phyloP scores from a whole-genome alignment of 805 yeast species.

The Cyberlindnera lachancei region DNA sequence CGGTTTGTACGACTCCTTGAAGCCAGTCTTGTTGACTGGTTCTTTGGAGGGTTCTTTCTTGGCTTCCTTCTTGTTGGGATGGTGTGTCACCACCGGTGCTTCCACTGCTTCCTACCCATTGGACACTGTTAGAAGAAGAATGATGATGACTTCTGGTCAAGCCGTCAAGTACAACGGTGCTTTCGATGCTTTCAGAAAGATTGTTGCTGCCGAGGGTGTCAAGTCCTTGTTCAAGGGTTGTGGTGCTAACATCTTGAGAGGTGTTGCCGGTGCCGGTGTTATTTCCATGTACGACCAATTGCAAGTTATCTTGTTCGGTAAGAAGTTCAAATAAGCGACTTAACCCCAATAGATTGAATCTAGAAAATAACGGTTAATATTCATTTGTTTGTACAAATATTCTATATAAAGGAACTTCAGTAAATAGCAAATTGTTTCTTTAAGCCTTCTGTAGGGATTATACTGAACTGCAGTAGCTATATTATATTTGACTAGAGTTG shows the following conservation, averaged over 20 bases:
- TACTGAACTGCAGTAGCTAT: not conserved
- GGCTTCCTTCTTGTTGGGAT: slow-evolving; percentile 94
- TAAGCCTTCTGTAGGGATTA: not conserved
- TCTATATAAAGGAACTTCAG: not conserved
- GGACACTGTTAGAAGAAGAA: slow-evolving; percentile 99
- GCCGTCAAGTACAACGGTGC: slow-evolving; percentile 96
- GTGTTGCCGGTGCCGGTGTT: slow-evolving; percentile 99
- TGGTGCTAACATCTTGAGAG: slow-evolving; percentile 99
- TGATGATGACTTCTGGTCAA: slow-evolving; percentile 99
- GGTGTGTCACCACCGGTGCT: slow-evolving; percentile 98
- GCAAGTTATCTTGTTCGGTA: slow-evolving; percentile 91
- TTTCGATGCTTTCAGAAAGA: slow-evolving; percentile 83
- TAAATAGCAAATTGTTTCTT: slow-evolving; percentile 2
- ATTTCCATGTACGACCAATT: slow-evolving; percentile 96
- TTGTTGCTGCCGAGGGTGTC: slow-evolving; percentile 95
- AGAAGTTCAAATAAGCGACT: slow-evolving; percentile 64
- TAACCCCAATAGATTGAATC: slow-evolving; percentile 41
- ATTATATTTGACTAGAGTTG: too few relatives aligned
- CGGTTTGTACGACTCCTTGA: slow-evolving; percentile 94
- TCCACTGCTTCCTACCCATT: slow-evolving; percentile 98
- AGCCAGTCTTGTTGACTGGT: slow-evolving; percentile 92
- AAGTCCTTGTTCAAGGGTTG: slow-evolving; percentile 95
- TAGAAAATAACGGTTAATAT: slow-evolving; percentile 33
- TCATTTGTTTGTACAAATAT: slow-evolving; percentile 7
- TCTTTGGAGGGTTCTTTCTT: slow-evolving; percentile 89